Evolutionary conservation across 2,329 filamentous ascomycete genomes (phyloP), one percentile per base, ranked within the genome.

Genomic region (Spiromastix sp.): DNA sequence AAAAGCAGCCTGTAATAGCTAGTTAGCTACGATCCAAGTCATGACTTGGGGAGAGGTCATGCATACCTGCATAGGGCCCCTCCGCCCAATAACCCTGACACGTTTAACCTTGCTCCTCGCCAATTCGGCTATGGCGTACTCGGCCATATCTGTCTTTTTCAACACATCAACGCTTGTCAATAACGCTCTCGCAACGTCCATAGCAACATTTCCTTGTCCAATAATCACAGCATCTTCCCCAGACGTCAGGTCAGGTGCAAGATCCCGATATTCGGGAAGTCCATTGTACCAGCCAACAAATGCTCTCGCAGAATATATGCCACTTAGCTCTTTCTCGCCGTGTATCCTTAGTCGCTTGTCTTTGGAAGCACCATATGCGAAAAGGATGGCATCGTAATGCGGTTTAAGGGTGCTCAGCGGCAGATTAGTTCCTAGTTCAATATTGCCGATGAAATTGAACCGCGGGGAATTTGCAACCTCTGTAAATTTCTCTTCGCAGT

Each of bases 231-330:
- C 91, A 42, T 87, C 79, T 33, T 94, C 85, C 1, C 81, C 82
- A 7, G 69, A 66, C 1, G 76, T 72, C 17, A 96, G 69, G 51
- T 85, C 74, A 0, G 86, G 83, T n/a, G 72, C 65, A 5, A 94
- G 63, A 47, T 72, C 59, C 13, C 80, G 72, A 52, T 83, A 83
- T 48, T 93, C 83, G 0, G 91, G 91, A 2, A 94, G 70, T 2
- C 91, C 91, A 57, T 98, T 98, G 60, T 98, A 98, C 91, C 91
- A 98, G 12, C 87, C 91, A 1, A 98, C 91, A 55, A 96, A 95
- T 25, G 86, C 81, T 18, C 91, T 76, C 2, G 91, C 91, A 5
- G 87, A 94, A 54, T 86, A 81, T 12, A 96, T 77, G 2, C 84
- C 85, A 5, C 91, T 63, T 4, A 61, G 57, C 3, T 79, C 71